A percentile compares a stretch with the other conserved stretches of the same genome.
Evolutionary conservation across 768 basidiomycete genomes (phyloP).

Genomic region (Lactarius pseudohatsudake): DNA sequence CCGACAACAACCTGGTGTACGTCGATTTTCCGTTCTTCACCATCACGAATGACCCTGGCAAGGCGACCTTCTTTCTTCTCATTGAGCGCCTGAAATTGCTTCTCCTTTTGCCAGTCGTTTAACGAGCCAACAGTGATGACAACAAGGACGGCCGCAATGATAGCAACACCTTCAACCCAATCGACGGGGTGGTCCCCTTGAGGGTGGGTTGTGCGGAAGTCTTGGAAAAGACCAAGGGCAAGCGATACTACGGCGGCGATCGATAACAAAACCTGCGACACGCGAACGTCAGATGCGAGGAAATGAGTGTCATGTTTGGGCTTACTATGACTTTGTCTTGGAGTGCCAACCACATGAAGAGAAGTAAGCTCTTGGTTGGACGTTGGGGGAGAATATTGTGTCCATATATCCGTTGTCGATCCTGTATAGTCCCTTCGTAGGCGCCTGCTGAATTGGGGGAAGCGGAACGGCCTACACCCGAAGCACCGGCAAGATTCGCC

Average conservation of each 20-base stretch:
- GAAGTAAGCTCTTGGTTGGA: slow-evolving; percentile 48
- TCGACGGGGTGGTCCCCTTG: slow-evolving; percentile 64
- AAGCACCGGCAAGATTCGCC: too few relatives aligned
- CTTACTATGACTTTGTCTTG: slow-evolving; percentile 63
- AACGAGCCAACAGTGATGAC: slow-evolving; percentile 89
- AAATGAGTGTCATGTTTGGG: slow-evolving; percentile 26
- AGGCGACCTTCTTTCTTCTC: slow-evolving; percentile 93
- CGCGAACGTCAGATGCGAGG: slow-evolving; percentile 34
- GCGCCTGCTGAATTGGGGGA: neutral
- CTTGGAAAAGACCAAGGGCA: slow-evolving; percentile 93
- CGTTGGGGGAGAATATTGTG: slow-evolving; percentile 51
- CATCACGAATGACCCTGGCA: slow-evolving; percentile 59
- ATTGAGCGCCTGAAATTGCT: slow-evolving; percentile 91
- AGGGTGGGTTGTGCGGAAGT: slow-evolving; percentile 71
- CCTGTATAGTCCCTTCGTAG: slow-evolving; percentile 38
- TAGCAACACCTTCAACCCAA: slow-evolving; percentile 94
- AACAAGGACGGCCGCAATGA: slow-evolving; percentile 71
- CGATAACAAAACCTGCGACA: slow-evolving; percentile 77
- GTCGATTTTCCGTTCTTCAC: slow-evolving; percentile 34
- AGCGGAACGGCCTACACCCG: neutral
- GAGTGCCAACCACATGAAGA: slow-evolving; percentile 60
- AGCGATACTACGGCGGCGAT: slow-evolving; percentile 83
- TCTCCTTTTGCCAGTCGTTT: slow-evolving; percentile 99
- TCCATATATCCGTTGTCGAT: slow-evolving; percentile 51
- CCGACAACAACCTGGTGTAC: slow-evolving; percentile 90